phyloP scores from a whole-genome alignment of 306 rosid genomes.

The Cucumis sativus region DNA sequence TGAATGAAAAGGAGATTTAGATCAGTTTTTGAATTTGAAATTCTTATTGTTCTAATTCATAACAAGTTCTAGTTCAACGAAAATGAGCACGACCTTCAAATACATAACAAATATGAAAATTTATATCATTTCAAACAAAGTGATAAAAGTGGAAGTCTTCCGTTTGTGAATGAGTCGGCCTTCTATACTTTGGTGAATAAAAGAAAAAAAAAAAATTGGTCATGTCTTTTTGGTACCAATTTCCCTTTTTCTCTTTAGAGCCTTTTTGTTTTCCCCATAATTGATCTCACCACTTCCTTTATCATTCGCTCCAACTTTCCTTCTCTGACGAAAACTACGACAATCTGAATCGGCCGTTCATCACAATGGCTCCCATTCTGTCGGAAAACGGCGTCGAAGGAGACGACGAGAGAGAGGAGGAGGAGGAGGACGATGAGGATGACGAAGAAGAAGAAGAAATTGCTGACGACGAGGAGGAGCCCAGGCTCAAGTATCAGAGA shows the following conservation, averaged over 20 bases:
- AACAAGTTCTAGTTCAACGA: no score
- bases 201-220: no score
- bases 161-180: no score
- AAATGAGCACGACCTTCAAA: no score
- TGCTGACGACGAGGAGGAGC: constrained; percentile 59
- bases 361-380: constrained; percentile 76
- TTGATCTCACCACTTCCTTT: neutral
- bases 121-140: no score
- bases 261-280: neutral
- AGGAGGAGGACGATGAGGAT: constrained; percentile 48
- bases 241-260: neutral
- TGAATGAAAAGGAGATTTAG: no score
- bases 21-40: no score
- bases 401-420: constrained; percentile 86
- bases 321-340: constrained; percentile 11
- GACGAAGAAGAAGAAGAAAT: constrained; percentile 38
- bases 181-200: no score
- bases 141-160: no score
- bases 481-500: constrained; percentile 94
- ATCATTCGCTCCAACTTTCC: neutral
- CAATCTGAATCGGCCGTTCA: constrained; percentile 16
- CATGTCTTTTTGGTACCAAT: no score
- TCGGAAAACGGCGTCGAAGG: constrained; percentile 75
- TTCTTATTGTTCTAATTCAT: no score
- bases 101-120: no score